Conservation (phyloP, 2,329 filamentous ascomycete genomes). For the Trichoderma koningiopsis region DNA sequence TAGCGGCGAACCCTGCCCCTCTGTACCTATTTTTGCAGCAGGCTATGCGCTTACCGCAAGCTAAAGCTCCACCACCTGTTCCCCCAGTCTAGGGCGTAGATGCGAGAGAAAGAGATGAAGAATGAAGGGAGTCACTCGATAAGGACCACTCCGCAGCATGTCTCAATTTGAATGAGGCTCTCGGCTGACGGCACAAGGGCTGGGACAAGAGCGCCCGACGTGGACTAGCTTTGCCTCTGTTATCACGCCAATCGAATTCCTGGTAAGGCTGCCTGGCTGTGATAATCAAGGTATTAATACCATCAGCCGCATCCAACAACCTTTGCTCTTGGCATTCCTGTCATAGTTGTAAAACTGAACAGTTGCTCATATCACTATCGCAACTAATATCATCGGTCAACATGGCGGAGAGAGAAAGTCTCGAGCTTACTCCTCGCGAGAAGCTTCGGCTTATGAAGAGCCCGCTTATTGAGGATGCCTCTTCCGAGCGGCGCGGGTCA, state of each 20-base stretch:
- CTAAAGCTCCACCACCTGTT: background rate
- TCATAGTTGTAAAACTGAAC: too few species aligned
- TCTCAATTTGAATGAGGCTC: conserved; percentile 5
- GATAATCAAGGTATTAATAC: conserved; percentile 14
- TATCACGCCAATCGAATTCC: conserved; percentile 3
- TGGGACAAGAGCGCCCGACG: background rate
- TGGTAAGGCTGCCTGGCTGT: background rate
- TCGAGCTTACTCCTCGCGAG: conserved; percentile 25
- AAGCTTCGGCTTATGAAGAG: conserved; percentile 40
- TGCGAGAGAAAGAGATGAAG: background rate
- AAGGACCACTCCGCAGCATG: background rate
- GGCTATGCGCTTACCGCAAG: conserved; percentile 15
- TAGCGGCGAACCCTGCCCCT: conserved; percentile 6
- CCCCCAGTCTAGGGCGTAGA: background rate
- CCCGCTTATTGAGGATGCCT: conserved; percentile 30
- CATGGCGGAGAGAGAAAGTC: conserved; percentile 15
- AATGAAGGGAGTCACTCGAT: background rate
- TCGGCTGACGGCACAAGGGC: background rate
- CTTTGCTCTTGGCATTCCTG: background rate
- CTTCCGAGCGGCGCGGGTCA: background rate
- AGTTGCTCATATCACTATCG: background rate
- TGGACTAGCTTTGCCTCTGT: background rate
- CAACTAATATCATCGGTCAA: background rate
- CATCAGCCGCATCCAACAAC: background rate
- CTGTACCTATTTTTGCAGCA: conserved; percentile 14